phyloP scores from a whole-genome alignment of 345 rosid species.

The Eucalyptus paniculata region DNA sequence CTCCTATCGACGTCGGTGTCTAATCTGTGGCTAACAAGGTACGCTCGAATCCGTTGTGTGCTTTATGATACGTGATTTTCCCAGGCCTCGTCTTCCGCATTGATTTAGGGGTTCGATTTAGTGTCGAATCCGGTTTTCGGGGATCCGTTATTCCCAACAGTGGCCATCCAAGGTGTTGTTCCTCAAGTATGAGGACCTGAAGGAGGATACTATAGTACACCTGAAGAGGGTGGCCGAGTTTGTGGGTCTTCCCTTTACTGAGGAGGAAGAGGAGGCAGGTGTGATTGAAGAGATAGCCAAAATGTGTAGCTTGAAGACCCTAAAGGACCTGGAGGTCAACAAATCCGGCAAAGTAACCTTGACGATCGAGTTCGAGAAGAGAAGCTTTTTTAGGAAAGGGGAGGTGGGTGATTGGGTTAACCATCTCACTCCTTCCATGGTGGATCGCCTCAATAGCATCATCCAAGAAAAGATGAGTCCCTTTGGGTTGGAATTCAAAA shows the following conservation, averaged over 20 bases:
- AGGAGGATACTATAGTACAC: not conserved
- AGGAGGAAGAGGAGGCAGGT: not conserved
- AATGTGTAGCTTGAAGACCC: not conserved
- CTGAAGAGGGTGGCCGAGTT: not conserved
- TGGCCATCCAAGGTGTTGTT: slow-evolving; percentile 8
- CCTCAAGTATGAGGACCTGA: slow-evolving; percentile 21
- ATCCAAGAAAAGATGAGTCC: not conserved
- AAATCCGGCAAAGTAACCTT: not conserved
- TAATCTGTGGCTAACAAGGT: too few species aligned
- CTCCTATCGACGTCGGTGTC: too few species aligned
- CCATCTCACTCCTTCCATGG: not conserved
- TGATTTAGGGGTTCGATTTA: too few species aligned
- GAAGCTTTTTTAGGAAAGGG: not conserved
- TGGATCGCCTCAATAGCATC: not conserved
- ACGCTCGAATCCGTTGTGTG: too few species aligned
- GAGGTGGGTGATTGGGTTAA: not conserved
- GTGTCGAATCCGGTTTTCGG: too few species aligned
- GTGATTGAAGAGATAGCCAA: not conserved
- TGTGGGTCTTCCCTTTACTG: not conserved
- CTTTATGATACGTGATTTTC: too few species aligned
- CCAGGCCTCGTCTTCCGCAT: too few species aligned
- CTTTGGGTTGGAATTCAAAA: not conserved
- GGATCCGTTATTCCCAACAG: too few species aligned
- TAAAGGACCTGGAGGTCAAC: not conserved
- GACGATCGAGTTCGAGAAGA: not conserved